phyloP scores from a whole-genome alignment of 306 rosid species.

The Lathyrus aphaca region DNA sequence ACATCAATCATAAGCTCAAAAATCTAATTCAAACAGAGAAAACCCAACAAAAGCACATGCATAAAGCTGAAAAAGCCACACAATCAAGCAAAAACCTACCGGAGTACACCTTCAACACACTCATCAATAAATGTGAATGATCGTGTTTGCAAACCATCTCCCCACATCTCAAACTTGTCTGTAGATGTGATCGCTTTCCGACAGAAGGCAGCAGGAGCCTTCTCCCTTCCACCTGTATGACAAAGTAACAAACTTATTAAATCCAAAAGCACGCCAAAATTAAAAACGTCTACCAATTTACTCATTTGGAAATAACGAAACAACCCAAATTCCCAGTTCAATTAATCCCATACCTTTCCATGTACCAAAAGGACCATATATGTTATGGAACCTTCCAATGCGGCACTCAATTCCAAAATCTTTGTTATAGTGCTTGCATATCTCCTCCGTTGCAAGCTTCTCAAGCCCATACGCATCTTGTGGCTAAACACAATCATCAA shows the following conservation, averaged over 20 bases:
- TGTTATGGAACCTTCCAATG: conserved; percentile 95
- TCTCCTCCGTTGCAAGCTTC: conserved; percentile 99
- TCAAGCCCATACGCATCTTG: conserved; percentile 99
- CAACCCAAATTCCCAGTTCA: conserved; percentile 16
- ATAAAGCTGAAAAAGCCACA: conserved; percentile 27
- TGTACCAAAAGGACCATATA: conserved; percentile 97
- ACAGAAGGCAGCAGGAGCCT: conserved; percentile 99
- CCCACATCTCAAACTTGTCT: conserved; percentile 98
- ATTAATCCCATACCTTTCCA: conserved; percentile 78
- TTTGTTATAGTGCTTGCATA: conserved; percentile 93
- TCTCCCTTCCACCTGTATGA: conserved; percentile 89
- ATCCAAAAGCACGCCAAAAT: conserved; percentile 28
- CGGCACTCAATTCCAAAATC: conserved; percentile 98
- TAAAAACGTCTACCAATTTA: background rate
- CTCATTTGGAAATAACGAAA: conserved; percentile 27
- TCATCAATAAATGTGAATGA: conserved; percentile 98
- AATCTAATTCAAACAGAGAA: conserved; percentile 1
- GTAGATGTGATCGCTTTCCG: conserved; percentile 80
- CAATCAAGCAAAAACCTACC: conserved; percentile 52
- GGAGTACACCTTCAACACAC: conserved; percentile 96
- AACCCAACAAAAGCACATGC: background rate
- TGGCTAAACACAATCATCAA: conserved; percentile 57
- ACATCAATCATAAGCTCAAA: conserved; percentile 10
- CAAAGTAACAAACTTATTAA: conserved; percentile 33
- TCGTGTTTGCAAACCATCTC: conserved; percentile 94